Evolutionary conservation across 495 filamentous ascomycete species (phyloP).

Genomic region (Aspergillus baeticus): DNA sequence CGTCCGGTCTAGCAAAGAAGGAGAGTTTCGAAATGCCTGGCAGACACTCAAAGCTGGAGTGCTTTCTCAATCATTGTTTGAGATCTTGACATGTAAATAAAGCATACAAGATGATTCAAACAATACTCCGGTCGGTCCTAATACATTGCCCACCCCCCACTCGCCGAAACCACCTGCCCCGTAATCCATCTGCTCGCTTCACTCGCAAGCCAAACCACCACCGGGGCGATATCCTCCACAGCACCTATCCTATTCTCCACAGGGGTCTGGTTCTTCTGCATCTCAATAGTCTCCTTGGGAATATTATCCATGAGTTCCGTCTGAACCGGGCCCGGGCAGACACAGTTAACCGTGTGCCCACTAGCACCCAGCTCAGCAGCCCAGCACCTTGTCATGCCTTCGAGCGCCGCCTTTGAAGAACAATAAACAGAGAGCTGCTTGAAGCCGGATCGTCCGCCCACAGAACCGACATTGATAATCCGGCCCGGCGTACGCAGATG

Average conservation of each 20-base stretch:
- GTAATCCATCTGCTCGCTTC: slow-evolving; percentile 55
- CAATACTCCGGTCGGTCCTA: too few species aligned
- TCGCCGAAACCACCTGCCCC: slow-evolving; percentile 55
- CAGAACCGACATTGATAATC: slow-evolving; percentile 55
- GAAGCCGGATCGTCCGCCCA: slow-evolving; percentile 43
- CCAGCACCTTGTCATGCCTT: slow-evolving; percentile 41
- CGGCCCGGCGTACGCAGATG: slow-evolving; percentile 45
- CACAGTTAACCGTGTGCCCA: slow-evolving; percentile 45
- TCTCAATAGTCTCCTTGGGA: slow-evolving; percentile 29
- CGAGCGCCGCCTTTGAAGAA: slow-evolving; percentile 48
- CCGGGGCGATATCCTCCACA: slow-evolving; percentile 58
- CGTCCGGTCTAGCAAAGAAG: too few species aligned
- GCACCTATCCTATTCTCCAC: slow-evolving; percentile 46
- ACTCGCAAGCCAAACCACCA: slow-evolving; percentile 51
- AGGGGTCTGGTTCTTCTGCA: slow-evolving; percentile 40
- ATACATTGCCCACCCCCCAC: slow-evolving; percentile 46
- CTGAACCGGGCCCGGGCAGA: slow-evolving; percentile 40
- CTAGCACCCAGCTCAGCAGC: slow-evolving; percentile 41
- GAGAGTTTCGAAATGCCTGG: too few species aligned
- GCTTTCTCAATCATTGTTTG: too few species aligned
- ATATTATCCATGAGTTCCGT: slow-evolving; percentile 39
- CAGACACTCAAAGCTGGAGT: too few species aligned
- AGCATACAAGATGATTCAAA: too few species aligned
- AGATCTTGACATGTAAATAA: too few species aligned
- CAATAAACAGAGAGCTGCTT: slow-evolving; percentile 33